Evolutionary conservation across 495 filamentous ascomycete genomes (phyloP).

Genomic region (Cudoniella acicularis): DNA sequence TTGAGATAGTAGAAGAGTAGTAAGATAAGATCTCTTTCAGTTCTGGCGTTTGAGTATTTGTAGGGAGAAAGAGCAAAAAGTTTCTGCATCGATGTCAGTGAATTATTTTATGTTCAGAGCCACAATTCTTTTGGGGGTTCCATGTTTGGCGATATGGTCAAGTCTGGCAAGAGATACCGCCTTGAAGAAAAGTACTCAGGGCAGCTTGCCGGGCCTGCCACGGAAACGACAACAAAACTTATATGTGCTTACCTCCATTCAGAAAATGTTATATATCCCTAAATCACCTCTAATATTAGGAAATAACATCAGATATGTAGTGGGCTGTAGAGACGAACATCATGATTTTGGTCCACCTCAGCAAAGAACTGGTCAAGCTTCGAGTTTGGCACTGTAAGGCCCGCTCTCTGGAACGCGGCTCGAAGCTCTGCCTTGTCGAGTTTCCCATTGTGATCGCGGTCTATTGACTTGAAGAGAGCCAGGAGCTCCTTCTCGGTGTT

Average conservation of each 20-base stretch:
- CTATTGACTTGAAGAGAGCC: slow-evolving; percentile 80
- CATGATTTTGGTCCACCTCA: slow-evolving; percentile 84
- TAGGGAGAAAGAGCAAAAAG: slow-evolving; percentile 92
- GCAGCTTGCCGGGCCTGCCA: too few relatives aligned
- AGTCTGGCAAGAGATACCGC: too few relatives aligned
- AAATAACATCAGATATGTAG: neutral
- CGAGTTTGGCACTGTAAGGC: slow-evolving; percentile 70
- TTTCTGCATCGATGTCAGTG: slow-evolving; percentile 50
- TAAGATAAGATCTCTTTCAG: slow-evolving; percentile 87
- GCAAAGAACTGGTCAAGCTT: slow-evolving; percentile 82
- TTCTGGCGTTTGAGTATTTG: slow-evolving; percentile 49
- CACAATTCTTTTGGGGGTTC: neutral
- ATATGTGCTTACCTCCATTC: slow-evolving; percentile 82
- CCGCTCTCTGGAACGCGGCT: slow-evolving; percentile 71
- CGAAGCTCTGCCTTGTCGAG: slow-evolving; percentile 81
- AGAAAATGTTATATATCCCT: slow-evolving; percentile 73
- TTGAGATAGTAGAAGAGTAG: slow-evolving; percentile 83
- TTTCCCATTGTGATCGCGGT: slow-evolving; percentile 81
- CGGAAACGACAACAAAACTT: neutral
- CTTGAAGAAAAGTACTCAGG: too few relatives aligned
- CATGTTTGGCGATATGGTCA: neutral
- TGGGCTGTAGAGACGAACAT: slow-evolving; percentile 43
- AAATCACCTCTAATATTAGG: neutral
- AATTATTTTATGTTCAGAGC: neutral
- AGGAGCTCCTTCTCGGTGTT: slow-evolving; percentile 79